phyloP scores from a whole-genome alignment of 345 rosid species.

The Sonneratia caseolaris region DNA sequence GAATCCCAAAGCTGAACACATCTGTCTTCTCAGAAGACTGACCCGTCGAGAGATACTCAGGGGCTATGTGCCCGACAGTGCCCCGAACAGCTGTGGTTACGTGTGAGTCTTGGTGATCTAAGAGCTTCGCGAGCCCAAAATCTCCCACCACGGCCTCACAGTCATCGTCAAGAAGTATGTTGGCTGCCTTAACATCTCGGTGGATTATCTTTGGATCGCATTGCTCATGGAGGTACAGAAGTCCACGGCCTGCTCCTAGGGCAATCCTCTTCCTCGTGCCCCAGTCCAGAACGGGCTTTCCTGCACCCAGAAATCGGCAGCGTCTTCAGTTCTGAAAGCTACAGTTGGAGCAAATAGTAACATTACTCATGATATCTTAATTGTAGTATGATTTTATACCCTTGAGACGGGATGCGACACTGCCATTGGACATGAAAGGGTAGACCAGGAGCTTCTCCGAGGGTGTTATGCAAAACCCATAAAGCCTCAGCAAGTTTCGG shows the following conservation, averaged over 20 bases:
- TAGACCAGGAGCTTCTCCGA: slow-evolving; percentile 86
- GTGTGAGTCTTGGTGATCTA: slow-evolving; percentile 95
- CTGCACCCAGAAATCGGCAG: slow-evolving; percentile 16
- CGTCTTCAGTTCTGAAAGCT: too few species aligned
- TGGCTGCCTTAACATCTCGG: slow-evolving; percentile 98
- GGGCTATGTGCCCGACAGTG: slow-evolving; percentile 96
- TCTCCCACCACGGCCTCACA: slow-evolving; percentile 99
- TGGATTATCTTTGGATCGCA: slow-evolving; percentile 98
- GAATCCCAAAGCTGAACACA: slow-evolving; percentile 92
- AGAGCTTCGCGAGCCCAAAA: slow-evolving; percentile 87
- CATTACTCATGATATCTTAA: background rate
- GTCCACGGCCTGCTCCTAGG: slow-evolving; percentile 90
- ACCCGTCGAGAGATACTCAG: slow-evolving; percentile 95
- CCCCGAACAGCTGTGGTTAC: slow-evolving; percentile 96
- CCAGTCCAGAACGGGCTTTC: slow-evolving; percentile 87
- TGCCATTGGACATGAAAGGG: slow-evolving; percentile 95
- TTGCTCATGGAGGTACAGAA: slow-evolving; percentile 88
- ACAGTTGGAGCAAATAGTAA: background rate
- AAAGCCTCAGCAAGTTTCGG: slow-evolving; percentile 78
- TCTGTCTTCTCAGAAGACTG: slow-evolving; percentile 97
- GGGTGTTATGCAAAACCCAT: slow-evolving; percentile 78
- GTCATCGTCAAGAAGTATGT: slow-evolving; percentile 77
- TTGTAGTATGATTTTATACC: slow-evolving; percentile 25
- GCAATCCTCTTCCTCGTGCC: slow-evolving; percentile 83
- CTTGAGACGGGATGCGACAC: slow-evolving; percentile 92